phyloP scores from a whole-genome alignment of 345 rosid genomes.

The Eucalyptus pauciflora region DNA sequence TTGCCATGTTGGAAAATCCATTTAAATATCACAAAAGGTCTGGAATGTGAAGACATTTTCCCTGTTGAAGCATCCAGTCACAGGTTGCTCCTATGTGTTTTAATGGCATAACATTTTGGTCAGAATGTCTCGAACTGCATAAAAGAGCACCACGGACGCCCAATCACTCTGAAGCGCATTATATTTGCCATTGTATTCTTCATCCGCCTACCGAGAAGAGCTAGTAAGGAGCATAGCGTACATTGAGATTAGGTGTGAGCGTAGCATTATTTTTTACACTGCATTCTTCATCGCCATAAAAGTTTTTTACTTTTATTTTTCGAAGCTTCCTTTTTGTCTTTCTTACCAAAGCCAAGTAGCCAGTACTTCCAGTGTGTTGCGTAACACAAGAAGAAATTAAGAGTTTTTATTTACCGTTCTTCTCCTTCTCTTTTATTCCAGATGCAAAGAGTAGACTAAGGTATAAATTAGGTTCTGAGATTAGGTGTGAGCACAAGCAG shows the following conservation, averaged over 20 bases:
- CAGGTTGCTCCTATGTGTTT: neutral
- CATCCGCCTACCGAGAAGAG: neutral
- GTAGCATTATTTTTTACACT: no score
- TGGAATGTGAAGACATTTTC: neutral
- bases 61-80: neutral
- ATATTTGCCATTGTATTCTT: neutral
- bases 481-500: no score
- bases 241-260: neutral
- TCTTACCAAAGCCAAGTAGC: no score
- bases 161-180: neutral
- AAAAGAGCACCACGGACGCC: neutral
- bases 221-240: neutral
- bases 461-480: no score
- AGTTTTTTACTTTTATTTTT: no score
- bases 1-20: neutral
- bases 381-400: no score
- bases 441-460: no score
- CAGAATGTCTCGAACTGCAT: neutral
- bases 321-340: no score
- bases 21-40: neutral
- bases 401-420: no score
- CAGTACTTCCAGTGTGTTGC: no score
- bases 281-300: no score
- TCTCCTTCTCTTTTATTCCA: no score
- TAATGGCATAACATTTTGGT: neutral